These are phyloP conservation scores for Diutina catenulata DNA, from an alignment of 1,139 yeast species.

Conservation along the genomic window DNA sequence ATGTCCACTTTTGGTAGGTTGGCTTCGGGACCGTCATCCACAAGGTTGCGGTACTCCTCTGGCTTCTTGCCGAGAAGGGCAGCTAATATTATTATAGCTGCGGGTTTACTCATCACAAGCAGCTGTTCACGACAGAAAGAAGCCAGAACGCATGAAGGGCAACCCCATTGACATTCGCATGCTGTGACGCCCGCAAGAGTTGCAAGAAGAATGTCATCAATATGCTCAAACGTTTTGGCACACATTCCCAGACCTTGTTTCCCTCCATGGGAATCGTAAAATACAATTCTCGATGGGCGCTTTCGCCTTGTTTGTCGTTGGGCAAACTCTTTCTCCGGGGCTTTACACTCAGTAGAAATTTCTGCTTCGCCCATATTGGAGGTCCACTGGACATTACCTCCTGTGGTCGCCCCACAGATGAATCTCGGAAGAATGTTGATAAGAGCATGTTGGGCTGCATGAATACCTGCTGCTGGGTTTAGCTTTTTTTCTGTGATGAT, in stretches of 20 bases:
- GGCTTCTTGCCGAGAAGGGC: constrained; percentile 33
- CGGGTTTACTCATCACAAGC: constrained; percentile 77
- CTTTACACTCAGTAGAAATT: constrained; percentile 85
- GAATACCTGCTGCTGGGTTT: constrained; percentile 84
- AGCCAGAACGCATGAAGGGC: constrained; percentile 79
- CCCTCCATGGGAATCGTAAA: constrained; percentile 78
- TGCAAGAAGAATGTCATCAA: constrained; percentile 49
- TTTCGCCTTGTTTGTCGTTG: constrained; percentile 52
- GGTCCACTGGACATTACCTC: constrained; percentile 39
- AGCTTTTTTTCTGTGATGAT: constrained; percentile 43
- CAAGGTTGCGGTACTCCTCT: constrained; percentile 20
- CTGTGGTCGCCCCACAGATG: constrained; percentile 27
- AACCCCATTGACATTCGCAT: constrained; percentile 80
- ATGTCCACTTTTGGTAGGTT: constrained; percentile 59
- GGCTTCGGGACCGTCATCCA: constrained; percentile 75
- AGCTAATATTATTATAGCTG: constrained; percentile 63
- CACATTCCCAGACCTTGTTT: constrained; percentile 68
- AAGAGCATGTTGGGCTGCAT: constrained; percentile 88
- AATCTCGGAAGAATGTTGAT: constrained; percentile 64
- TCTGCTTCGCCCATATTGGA: constrained; percentile 44
- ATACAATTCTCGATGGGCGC: constrained; percentile 78
- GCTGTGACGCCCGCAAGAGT: constrained; percentile 46
- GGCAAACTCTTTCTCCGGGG: constrained; percentile 92
- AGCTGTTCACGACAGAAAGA: constrained; percentile 71
- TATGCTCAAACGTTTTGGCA: constrained; percentile 65